Percentiles rank a stretch among this genome's conserved stretches.
phyloP scores from a whole-genome alignment of 176 grass and related monocot genomes.

The Paspalum notatum region DNA sequence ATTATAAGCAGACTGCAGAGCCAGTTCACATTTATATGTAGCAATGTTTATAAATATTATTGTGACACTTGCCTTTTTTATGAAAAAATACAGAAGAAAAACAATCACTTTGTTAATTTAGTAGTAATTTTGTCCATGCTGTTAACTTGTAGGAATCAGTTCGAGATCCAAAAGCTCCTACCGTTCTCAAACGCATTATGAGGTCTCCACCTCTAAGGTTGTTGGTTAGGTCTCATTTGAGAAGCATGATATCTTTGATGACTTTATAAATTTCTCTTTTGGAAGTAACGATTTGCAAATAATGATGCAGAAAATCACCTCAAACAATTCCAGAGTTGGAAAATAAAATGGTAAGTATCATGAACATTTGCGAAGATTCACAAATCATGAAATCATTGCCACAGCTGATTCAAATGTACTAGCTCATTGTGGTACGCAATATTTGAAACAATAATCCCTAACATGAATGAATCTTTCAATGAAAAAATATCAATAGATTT shows the following conservation, averaged over 20 bases:
- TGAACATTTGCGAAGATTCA: conserved; percentile 16
- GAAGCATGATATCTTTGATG: conserved; percentile 1
- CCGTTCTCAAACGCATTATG: conserved; percentile 52
- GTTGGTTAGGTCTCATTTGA: conserved; percentile 36
- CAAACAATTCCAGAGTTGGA: conserved; percentile 42
- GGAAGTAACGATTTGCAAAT: conserved; percentile 41
- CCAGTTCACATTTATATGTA: no score
- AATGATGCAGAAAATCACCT: conserved; percentile 72
- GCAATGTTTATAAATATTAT: not conserved
- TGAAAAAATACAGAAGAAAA: not conserved
- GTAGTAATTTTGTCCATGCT: conserved; percentile 29
- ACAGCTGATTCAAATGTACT: conserved; percentile 5
- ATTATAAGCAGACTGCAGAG: no score
- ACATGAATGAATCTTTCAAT: conserved; percentile 8
- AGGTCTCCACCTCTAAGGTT: conserved; percentile 55
- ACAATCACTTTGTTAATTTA: conserved; percentile 15
- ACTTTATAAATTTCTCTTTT: conserved; percentile 17
- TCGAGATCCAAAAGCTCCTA: conserved; percentile 48
- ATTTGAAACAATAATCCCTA: conserved; percentile 15
- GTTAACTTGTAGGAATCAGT: conserved; percentile 52
- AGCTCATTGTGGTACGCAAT: conserved; percentile 8
- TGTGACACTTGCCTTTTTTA: conserved; percentile 6
- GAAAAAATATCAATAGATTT: conserved; percentile 4
- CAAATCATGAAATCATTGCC: conserved; percentile 15
- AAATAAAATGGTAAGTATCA: conserved; percentile 48